Evolutionary conservation across 176 grass and related monocot genomes (phyloP), one percentile per base, ranked within the genome.

Genomic region (Carex parvula): DNA sequence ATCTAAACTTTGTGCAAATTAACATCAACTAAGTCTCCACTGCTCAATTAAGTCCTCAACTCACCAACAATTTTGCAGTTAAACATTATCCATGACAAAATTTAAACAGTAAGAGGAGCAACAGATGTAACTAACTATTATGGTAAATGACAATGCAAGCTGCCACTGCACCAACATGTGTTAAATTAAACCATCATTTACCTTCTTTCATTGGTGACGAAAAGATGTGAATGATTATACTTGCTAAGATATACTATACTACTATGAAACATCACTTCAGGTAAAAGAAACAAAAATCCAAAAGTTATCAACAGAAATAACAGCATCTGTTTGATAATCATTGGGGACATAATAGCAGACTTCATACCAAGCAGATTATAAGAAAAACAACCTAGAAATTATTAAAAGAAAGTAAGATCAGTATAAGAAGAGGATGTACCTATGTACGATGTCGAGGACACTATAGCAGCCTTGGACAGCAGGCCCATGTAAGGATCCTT

Each of bases 381-480:
- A 74, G 50, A 39, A 37, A 46, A 74, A 26, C n/a, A 50, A 52
- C 17, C 6, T 70, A 52, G 4, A 74, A 74, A 20, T 52, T n/a
- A 50, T 18, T 26, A 50, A n/a, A 10, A 20, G 29, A 70, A 16
- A 26, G 3, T 64, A 55, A 26, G 29, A 88, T 84, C 16, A 55
- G 22, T 6, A 70, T 69, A 13, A 74, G 0, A 82, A 65, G n/a
- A 52, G 59, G 20, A 81, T 81, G 59, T 79, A 92, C 95, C 91
- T 98, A 73, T 98, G 92, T 89, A 98, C 88, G 86, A 95, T 98
- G 74, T 94, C 89, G 85, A 98, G 91, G 74, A 98, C 37, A 64
- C 82, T 91, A 84, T 98, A 98, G 85, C 95, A 98, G 84, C 88
- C 87, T 83, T 84, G 90, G 76, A 98, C 92, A 69, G 95, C 95